phyloP scores from a whole-genome alignment of 75 land plant genomes.

The Picea glauca region DNA sequence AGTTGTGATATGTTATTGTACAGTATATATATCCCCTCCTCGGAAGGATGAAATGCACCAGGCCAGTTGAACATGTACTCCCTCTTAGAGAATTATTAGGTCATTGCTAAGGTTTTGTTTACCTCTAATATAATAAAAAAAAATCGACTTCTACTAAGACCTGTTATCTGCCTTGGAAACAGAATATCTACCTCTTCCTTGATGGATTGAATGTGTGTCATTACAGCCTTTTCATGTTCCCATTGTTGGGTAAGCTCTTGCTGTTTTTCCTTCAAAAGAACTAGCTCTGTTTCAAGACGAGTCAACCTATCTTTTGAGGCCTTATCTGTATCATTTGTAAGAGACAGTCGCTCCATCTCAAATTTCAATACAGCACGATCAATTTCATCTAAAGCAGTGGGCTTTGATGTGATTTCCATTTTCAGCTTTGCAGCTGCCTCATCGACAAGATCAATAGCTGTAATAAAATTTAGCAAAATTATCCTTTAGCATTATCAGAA shows the following conservation, averaged over 20 bases:
- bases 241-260: conserved; percentile 61
- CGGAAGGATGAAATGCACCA: too few relatives aligned
- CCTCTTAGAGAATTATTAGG: too few relatives aligned
- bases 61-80: too few relatives aligned
- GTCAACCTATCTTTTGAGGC: conserved; percentile 64
- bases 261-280: conserved; percentile 55
- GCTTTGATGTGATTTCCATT: conserved; percentile 86
- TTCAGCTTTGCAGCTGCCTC: conserved; percentile 91
- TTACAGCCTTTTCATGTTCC: conserved; percentile 63
- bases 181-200: conserved; percentile 68
- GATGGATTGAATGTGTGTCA: conserved; percentile 66
- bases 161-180: background rate
- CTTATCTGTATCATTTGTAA: conserved; percentile 74
- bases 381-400: conserved; percentile 70
- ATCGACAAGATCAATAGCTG: conserved; percentile 90
- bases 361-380: conserved; percentile 69
- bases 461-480: background rate
- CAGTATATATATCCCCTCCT: too few relatives aligned
- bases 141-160: too few relatives aligned
- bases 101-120: too few relatives aligned
- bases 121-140: too few relatives aligned
- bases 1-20: too few relatives aligned
- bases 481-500: background rate
- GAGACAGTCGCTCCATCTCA: conserved; percentile 83
- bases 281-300: conserved; percentile 63